These are phyloP conservation scores for Aspergillus quadricinctus DNA, from an alignment of 2,329 filamentous ascomycete species.

Conservation along the genomic window DNA sequence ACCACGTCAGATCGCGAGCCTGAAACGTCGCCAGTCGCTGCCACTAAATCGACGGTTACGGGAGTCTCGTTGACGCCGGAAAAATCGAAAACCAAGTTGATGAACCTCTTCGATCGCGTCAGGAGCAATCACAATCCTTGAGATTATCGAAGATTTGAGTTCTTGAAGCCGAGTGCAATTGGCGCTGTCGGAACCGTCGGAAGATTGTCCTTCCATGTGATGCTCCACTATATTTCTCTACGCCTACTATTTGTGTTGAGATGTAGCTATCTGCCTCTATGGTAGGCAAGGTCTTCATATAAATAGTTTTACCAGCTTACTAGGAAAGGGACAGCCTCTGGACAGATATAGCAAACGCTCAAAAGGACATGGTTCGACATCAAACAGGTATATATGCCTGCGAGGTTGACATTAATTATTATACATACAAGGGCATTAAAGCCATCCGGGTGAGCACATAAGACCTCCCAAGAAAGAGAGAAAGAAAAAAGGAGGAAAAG, in stretches of 20 bases:
- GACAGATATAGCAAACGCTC: background rate
- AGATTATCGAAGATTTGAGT: background rate
- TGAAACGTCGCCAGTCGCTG: background rate
- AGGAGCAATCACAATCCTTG: slow-evolving; percentile 9
- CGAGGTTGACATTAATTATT: background rate
- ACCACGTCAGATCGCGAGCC: background rate
- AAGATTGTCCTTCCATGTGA: background rate
- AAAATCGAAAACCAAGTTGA: slow-evolving; percentile 16
- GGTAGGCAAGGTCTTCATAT: background rate
- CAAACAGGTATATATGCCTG: too few species aligned
- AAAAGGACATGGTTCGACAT: background rate
- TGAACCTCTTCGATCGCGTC: slow-evolving; percentile 18
- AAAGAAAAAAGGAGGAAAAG: slow-evolving; percentile 1
- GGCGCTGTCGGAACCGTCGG: background rate
- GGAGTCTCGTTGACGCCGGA: slow-evolving; percentile 6
- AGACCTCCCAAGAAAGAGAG: background rate
- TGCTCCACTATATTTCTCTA: background rate
- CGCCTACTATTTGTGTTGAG: background rate
- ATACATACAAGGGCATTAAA: background rate
- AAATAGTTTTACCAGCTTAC: background rate
- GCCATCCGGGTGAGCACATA: background rate
- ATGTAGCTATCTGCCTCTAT: background rate
- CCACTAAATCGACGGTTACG: background rate
- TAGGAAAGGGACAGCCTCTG: background rate
- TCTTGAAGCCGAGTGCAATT: background rate